phyloP scores from a whole-genome alignment of 148 eudicot genomes.

The Selenicereus undatus region DNA sequence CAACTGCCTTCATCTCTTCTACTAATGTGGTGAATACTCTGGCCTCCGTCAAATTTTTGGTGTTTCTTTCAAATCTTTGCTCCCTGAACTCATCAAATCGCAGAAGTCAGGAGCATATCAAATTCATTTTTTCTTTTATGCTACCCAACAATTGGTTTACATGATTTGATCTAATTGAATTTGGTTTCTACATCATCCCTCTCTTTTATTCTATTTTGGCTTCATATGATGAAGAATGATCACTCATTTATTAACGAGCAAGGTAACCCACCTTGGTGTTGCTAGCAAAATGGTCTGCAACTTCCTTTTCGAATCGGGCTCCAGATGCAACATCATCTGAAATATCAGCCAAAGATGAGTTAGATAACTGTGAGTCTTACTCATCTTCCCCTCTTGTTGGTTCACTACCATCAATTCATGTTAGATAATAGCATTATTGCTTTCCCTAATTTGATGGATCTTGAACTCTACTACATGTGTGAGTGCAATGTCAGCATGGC shows the following conservation, averaged over 20 bases:
- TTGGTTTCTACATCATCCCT: neutral
- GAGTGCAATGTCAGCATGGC: constrained; percentile 59
- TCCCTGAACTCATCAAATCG: constrained; percentile 46
- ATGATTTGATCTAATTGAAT: neutral
- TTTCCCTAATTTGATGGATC: neutral
- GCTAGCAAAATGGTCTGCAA: constrained; percentile 85
- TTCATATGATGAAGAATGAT: neutral
- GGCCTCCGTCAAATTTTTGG: constrained; percentile 87
- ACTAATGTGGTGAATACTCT: constrained; percentile 91
- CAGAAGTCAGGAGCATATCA: constrained; percentile 12
- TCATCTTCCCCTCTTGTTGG: constrained; percentile 23
- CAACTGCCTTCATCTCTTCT: constrained; percentile 94
- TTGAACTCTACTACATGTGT: constrained; percentile 49
- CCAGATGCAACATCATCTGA: constrained; percentile 77
- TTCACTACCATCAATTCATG: neutral
- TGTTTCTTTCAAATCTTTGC: constrained; percentile 84
- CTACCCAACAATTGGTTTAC: neutral
- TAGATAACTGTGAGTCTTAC: constrained; percentile 25
- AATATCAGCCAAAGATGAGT: constrained; percentile 9
- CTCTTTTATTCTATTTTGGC: neutral
- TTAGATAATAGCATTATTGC: neutral
- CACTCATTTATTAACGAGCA: neutral
- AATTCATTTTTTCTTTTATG: neutral
- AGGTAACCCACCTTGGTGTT: constrained; percentile 65
- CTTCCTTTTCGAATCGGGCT: constrained; percentile 81